Conservation (phyloP, 2,329 filamentous ascomycete genomes). For the Tolypocladium endophyticum region DNA sequence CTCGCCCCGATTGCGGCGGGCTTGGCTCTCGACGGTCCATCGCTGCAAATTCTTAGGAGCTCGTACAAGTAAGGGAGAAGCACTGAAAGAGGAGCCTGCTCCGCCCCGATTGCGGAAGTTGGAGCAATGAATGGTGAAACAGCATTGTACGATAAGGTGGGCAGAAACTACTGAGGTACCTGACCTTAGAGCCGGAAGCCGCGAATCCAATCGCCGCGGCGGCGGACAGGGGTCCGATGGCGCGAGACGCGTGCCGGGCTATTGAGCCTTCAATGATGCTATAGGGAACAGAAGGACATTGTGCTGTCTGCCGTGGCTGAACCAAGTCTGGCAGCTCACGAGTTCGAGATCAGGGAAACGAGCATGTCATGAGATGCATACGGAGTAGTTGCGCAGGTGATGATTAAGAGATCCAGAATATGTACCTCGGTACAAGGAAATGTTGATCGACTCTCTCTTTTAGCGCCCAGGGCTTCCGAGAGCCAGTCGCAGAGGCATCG, state of each 20-base stretch:
- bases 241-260: background rate
- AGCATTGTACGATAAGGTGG: background rate
- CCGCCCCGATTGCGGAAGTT: too few species aligned
- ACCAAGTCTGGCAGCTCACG: background rate
- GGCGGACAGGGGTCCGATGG: background rate
- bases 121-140: background rate
- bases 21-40: background rate
- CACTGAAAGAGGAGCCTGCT: background rate
- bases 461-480: background rate
- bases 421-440: background rate
- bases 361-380: too few species aligned
- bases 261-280: background rate
- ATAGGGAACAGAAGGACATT: background rate
- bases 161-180: background rate
- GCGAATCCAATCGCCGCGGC: background rate
- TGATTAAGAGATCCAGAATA: background rate
- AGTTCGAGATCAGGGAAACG: background rate
- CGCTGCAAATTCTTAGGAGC: background rate
- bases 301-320: background rate
- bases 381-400: background rate
- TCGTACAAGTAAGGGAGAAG: background rate
- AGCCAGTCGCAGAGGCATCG: background rate
- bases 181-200: background rate
- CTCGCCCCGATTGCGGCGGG: background rate
- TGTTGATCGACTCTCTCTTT: background rate